A percentile compares a stretch with the other conserved stretches of the same genome.
phyloP scores from a whole-genome alignment of 352 stramenopile species.

The Chrysophaeum taylorii region DNA sequence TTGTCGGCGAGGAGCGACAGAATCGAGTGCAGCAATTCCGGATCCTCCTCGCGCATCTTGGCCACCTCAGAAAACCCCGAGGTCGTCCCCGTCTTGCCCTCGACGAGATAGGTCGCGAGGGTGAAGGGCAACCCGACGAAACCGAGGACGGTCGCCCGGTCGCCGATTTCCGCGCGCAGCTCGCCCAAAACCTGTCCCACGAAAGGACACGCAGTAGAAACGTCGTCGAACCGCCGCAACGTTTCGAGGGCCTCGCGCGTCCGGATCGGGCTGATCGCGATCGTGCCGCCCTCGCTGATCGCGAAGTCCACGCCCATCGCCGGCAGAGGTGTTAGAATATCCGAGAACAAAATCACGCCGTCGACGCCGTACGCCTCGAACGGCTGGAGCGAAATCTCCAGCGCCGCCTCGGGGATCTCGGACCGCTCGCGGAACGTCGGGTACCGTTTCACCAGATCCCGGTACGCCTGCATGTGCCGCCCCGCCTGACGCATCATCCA shows the following conservation, averaged over 20 bases:
- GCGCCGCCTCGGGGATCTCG: slow-evolving; percentile 60
- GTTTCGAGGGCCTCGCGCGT: slow-evolving; percentile 26
- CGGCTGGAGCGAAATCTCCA: slow-evolving; percentile 69
- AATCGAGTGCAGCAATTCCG: slow-evolving; percentile 64
- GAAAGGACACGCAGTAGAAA: slow-evolving; percentile 34
- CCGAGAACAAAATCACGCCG: slow-evolving; percentile 70
- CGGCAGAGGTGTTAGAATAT: slow-evolving; percentile 71
- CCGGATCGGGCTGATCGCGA: slow-evolving; percentile 31
- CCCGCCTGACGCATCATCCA: slow-evolving; percentile 79
- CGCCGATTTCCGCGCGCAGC: slow-evolving; percentile 32
- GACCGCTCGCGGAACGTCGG: slow-evolving; percentile 56
- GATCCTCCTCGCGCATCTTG: slow-evolving; percentile 32
- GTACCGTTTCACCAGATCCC: slow-evolving; percentile 63
- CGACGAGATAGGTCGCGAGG: slow-evolving; percentile 13
- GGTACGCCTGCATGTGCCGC: slow-evolving; percentile 64
- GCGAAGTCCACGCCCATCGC: slow-evolving; percentile 67
- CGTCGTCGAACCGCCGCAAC: slow-evolving; percentile 19
- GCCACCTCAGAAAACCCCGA: slow-evolving; percentile 5
- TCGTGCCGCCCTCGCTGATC: slow-evolving; percentile 48
- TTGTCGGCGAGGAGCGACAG: slow-evolving; percentile 58
- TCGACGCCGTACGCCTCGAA: slow-evolving; percentile 68
- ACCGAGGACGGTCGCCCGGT: slow-evolving; percentile 35
- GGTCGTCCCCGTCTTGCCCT: slow-evolving; percentile 16
- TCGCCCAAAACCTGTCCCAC: slow-evolving; percentile 37
- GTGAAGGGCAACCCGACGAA: slow-evolving; percentile 17